Base-by-base conservation (phyloP, 2,329 filamentous ascomycete species). In the Penicillium sp. region DNA sequence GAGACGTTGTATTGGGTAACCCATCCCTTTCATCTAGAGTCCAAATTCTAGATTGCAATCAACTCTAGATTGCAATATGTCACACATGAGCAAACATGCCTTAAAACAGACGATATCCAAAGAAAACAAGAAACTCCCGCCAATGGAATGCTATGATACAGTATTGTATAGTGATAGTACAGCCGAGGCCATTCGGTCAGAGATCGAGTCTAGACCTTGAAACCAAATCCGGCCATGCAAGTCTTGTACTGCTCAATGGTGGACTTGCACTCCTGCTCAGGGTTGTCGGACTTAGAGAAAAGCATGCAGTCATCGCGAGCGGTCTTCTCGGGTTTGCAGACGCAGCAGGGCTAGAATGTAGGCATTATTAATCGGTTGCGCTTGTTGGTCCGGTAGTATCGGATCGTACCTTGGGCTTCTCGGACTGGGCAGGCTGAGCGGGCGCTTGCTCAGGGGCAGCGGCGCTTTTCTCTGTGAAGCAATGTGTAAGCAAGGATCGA, bases 291-390 rank as follows among this genome's bases (percentile, higher is more conserved):
- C 61, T 85, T 92, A 55, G 91, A 96, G 81, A 97, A 97, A 55
- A 99, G 89, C 93, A 99, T 97, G 82, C 94, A 99, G 78, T 99
- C 92, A 79, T 99, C 94, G 62, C 94, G 91, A 67, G 84, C 84
- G 39, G 90, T 82, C 77, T 99, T 99, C 76, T 99, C 92, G 44
- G 94, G 86, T 73, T 92, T 97, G 85, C 94, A 99, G 31, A 97
- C 94, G 74, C 94, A 97, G 84, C 94, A 97, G 43, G 93, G 93
- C 91, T 97, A 53, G 40, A 48, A 31, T 13, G 36, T 51, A 44
- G 11, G 19, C 51, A 53, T 21, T 36, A 33, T 61, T 31, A 46
- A 38, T 57, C 27, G 25, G 27, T 45, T 51, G 53, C 33, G 27
- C 19, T 31, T 48, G 33, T 29, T 50, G 45, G 40, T 43, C 54